Percentiles rank a stretch among this genome's conserved stretches.
Conservation (phyloP, 2,329 filamentous ascomycete species). For the Fusarium redolens region DNA sequence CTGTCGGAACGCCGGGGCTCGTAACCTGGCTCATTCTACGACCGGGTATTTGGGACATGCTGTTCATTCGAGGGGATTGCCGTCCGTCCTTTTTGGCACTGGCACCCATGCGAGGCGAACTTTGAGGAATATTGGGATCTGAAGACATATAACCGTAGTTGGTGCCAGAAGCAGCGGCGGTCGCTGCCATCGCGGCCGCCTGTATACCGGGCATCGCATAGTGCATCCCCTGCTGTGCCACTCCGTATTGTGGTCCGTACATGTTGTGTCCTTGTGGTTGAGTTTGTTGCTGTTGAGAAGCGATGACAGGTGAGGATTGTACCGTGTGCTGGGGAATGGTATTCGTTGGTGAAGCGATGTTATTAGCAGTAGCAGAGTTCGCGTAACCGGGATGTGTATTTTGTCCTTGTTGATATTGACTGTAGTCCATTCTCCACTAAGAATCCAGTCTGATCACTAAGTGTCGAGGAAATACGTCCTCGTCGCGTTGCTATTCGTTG, state of each 20-base stretch:
- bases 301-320: constrained; percentile 83
- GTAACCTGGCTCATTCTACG: constrained; percentile 82
- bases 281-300: constrained; percentile 75
- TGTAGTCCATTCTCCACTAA: constrained; percentile 76
- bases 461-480: constrained; percentile 44
- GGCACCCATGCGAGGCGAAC: constrained; percentile 80
- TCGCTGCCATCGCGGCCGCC: constrained; percentile 91
- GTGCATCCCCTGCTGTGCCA: constrained; percentile 77
- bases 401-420: constrained; percentile 74
- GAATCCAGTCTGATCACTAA: constrained; percentile 37
- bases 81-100: constrained; percentile 79
- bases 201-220: constrained; percentile 87
- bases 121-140: constrained; percentile 74
- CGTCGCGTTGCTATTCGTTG: constrained; percentile 44
- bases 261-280: constrained; percentile 77
- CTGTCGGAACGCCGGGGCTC: constrained; percentile 78
- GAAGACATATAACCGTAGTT: constrained; percentile 78
- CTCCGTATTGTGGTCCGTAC: constrained; percentile 83
- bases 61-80: constrained; percentile 81
- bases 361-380: constrained; percentile 64
- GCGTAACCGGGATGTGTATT: constrained; percentile 74
- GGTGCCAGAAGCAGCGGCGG: constrained; percentile 89
- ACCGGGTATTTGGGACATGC: constrained; percentile 67
- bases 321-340: constrained; percentile 74
- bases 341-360: constrained; percentile 79